A percentile compares a stretch with the other conserved stretches of the same genome.
phyloP scores from a whole-genome alignment of 2,329 filamentous ascomycete species.

The Zymoseptoria pseudotritici region DNA sequence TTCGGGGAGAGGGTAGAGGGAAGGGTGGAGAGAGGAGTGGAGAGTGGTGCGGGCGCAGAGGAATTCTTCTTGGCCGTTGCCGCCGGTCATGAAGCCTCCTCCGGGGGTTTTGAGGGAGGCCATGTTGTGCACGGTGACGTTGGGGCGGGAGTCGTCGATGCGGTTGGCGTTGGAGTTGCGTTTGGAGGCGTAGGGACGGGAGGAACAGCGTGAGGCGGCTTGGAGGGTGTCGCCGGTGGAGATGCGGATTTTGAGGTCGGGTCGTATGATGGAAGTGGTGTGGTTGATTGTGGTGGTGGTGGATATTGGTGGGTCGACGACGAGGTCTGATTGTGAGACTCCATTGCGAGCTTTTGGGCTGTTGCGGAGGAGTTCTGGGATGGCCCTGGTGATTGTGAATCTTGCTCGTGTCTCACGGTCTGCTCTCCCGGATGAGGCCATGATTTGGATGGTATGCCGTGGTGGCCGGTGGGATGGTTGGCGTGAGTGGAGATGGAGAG shows the following conservation, averaged over 20 bases:
- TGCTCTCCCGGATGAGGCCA: slow-evolving; percentile 19
- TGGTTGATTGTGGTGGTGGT: slow-evolving; percentile 13
- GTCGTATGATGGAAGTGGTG: slow-evolving; percentile 8
- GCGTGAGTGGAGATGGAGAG: not conserved
- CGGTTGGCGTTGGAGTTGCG: slow-evolving; percentile 14
- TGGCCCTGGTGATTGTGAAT: slow-evolving; percentile 52
- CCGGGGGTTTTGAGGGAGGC: slow-evolving; percentile 55
- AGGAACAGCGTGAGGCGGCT: slow-evolving; percentile 35
- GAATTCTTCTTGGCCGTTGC: slow-evolving; percentile 54
- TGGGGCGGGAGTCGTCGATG: slow-evolving; percentile 25
- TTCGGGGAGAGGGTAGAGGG: slow-evolving; percentile 55
- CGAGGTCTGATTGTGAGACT: slow-evolving; percentile 46
- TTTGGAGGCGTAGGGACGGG: slow-evolving; percentile 17
- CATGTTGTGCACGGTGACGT: slow-evolving; percentile 55
- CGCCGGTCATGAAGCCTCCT: slow-evolving; percentile 54
- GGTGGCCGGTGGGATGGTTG: not conserved
- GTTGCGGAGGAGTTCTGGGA: slow-evolving; percentile 48
- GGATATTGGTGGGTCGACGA: slow-evolving; percentile 32
- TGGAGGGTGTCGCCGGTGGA: slow-evolving; percentile 47
- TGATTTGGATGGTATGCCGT: not conserved
- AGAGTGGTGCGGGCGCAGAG: slow-evolving; percentile 56
- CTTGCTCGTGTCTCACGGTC: slow-evolving; percentile 32
- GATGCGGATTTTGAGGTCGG: slow-evolving; percentile 37
- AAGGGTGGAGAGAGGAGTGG: slow-evolving; percentile 50
- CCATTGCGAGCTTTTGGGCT: slow-evolving; percentile 51